Evolutionary conservation across 768 basidiomycete species (phyloP).

Genomic region (Hericium erinaceus): DNA sequence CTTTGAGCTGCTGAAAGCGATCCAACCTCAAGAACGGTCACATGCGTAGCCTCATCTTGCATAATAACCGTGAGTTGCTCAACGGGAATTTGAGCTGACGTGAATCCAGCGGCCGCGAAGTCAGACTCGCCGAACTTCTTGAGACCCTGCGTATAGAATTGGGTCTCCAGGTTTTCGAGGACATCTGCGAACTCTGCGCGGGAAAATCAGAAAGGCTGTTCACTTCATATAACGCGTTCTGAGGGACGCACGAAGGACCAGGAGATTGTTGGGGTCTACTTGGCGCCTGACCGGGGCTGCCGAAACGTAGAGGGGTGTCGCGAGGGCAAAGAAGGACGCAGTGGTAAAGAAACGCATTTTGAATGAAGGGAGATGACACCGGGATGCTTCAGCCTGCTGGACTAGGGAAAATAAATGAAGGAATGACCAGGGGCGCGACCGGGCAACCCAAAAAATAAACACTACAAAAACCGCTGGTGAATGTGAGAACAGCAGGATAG

Average conservation of each 20-base stretch:
- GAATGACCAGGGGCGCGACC: conserved; percentile 55
- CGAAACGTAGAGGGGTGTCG: conserved; percentile 33
- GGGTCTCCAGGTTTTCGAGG: conserved; percentile 62
- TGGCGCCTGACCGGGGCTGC: conserved; percentile 40
- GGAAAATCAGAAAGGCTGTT: neutral
- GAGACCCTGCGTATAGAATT: conserved; percentile 62
- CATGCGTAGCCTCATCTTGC: conserved; percentile 54
- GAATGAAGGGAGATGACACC: conserved; percentile 13
- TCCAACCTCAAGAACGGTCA: conserved; percentile 41
- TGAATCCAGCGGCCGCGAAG: conserved; percentile 59
- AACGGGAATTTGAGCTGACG: conserved; percentile 40
- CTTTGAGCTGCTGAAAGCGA: no score
- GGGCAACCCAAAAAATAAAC: conserved; percentile 50
- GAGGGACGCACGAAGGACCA: conserved; percentile 46
- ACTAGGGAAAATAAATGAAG: conserved; percentile 16
- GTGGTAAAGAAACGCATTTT: conserved; percentile 38
- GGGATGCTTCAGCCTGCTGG: conserved; percentile 22
- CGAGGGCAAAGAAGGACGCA: conserved; percentile 33
- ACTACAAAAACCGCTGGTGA: neutral
- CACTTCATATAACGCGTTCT: conserved; percentile 9
- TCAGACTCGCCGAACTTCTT: conserved; percentile 53
- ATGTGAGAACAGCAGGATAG: neutral
- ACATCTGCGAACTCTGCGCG: conserved; percentile 63
- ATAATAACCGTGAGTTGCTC: conserved; percentile 56
- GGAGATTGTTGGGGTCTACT: conserved; percentile 27